These are phyloP conservation scores for Avena atlantica DNA, from an alignment of 176 grass and related monocot species.

Conservation along the genomic window DNA sequence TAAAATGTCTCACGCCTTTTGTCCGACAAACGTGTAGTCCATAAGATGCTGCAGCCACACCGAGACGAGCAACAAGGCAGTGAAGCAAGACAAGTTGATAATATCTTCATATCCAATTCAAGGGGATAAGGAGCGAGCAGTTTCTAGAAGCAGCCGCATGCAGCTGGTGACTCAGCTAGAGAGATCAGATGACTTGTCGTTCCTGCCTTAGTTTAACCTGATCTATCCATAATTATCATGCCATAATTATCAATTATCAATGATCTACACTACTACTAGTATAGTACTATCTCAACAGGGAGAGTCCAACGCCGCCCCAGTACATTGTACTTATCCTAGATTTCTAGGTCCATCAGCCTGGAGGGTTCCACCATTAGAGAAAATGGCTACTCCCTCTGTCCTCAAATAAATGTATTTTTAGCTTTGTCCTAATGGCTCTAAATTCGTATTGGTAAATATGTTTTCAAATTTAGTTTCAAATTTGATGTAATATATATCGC, in stretches of 20 bases:
- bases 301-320: constrained; percentile 21
- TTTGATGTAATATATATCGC: no score
- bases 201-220: background rate
- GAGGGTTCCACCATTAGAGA: no score
- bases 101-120: background rate
- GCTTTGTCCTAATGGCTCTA: no score
- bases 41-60: background rate
- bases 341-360: no score
- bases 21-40: background rate
- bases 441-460: no score
- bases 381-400: no score
- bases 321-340: background rate
- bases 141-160: background rate
- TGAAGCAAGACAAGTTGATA: background rate
- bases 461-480: no score
- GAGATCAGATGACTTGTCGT: constrained; percentile 29
- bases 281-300: background rate
- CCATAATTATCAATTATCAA: background rate
- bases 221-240: constrained; percentile 2
- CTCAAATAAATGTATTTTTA: no score
- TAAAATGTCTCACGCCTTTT: background rate
- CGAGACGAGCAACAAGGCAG: background rate
- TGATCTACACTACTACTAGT: background rate
- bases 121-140: background rate
- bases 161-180: constrained; percentile 30